Base-by-base conservation (phyloP, 345 rosid genomes). In the Populus euphratica region DNA sequence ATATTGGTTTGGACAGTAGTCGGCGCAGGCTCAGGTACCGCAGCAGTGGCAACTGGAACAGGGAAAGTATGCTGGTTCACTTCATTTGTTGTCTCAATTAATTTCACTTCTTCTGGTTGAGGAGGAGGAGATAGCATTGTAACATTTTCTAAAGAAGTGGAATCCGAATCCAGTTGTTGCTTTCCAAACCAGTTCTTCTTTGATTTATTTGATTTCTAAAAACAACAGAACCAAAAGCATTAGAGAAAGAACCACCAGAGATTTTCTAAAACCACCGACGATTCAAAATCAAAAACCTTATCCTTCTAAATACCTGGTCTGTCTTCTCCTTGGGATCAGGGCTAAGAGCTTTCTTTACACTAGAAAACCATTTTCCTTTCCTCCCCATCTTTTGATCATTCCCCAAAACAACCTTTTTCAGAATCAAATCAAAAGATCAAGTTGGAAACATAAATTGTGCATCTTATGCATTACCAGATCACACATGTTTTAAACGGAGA, bases 341-440 rank as follows among this genome's bases (percentile, higher is more conserved):
- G 78, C 94, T 91, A 79, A 96, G 89, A 49, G 93, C 94, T 77
- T 90, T 96, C 92, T 87, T 96, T 72, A 96, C 90, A 63, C 85
- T 87, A 35, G 97, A 87, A 85, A 96, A 88, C 99, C 99, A 95
- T 78, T 92, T 95, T 35, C 93, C 97, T 81, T 93, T 93, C 79
- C 82, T 89, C 68, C 99, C 98, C 99, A 95, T 95, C 85, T 85
- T 82, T 80, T 83, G 80, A 86, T 82, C 87, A 77, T 86, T 85
- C 81, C 84, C 70, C 76, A 68, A 36, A 72, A 41, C 44, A 59
- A 83, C 79, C 52, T 52, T 67, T 33, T 41, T 33, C 41, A 35
- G 39, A 44, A 31, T 63, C 61, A 77, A 77, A 63, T n/a, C 77
- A 73, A 38, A 27, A n/a, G 25, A 47, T 65, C 36, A 54, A 62